These are phyloP conservation scores for Cardamine chenopodiifolia DNA, from an alignment of 345 rosid genomes.

Conservation along the genomic window DNA sequence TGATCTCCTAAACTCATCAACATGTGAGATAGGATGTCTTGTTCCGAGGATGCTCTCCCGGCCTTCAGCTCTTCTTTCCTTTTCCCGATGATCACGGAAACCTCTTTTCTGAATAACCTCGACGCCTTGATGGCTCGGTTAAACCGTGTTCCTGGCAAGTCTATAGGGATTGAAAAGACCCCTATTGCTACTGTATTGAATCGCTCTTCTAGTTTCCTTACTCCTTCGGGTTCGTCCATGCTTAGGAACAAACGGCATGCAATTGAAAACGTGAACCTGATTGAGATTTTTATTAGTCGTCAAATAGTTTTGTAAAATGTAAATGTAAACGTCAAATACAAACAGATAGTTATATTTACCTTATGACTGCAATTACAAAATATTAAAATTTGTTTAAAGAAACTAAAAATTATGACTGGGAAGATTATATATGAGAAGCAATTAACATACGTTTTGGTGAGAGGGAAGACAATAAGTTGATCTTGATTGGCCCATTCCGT, in stretches of 20 bases:
- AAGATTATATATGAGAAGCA: not conserved
- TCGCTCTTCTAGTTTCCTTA: constrained; percentile 21
- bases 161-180: constrained; percentile 34
- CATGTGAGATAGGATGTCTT: constrained; percentile 44
- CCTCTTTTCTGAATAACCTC: constrained; percentile 25
- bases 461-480: constrained; percentile 40
- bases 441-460: constrained; percentile 37
- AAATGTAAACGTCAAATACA: not conserved
- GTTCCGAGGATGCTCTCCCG: constrained; percentile 3
- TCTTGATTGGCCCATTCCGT: constrained; percentile 42
- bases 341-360: not conserved
- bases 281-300: not conserved
- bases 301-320: not conserved
- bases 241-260: constrained; percentile 51
- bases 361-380: not conserved
- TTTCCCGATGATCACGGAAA: constrained; percentile 15
- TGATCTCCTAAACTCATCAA: constrained; percentile 20
- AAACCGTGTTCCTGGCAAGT: constrained; percentile 44
- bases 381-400: not conserved
- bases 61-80: constrained; percentile 34
- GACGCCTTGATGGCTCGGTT: constrained; percentile 40
- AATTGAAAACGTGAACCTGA: constrained; percentile 42
- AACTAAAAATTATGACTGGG: not conserved
- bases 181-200: constrained; percentile 31
- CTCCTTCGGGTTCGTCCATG: constrained; percentile 33